These are phyloP conservation scores for Cenchrus fungigraminus DNA, from an alignment of 176 grass and related monocot species.

Conservation along the genomic window DNA sequence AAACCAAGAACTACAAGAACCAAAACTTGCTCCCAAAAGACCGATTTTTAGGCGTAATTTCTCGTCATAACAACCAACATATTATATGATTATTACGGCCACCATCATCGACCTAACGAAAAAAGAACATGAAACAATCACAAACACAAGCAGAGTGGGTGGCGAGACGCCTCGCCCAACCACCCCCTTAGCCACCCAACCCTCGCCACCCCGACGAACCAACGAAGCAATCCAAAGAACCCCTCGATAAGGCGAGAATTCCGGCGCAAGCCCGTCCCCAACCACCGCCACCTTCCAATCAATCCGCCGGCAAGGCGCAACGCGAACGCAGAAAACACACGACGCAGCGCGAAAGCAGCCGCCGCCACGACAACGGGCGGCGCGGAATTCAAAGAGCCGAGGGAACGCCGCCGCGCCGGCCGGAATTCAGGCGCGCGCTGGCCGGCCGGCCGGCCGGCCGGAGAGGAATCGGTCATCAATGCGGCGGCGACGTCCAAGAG, in stretches of 20 bases:
- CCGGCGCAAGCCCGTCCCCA: constrained; percentile 30
- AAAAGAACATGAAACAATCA: constrained; percentile 12
- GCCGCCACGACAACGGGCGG: neutral
- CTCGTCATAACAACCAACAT: neutral
- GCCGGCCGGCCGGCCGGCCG: neutral
- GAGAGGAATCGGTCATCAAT: constrained; percentile 20
- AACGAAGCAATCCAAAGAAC: constrained; percentile 31
- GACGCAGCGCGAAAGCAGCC: neutral
- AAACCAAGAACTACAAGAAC: constrained; percentile 15
- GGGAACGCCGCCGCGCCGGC: neutral
- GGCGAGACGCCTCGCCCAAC: constrained; percentile 31
- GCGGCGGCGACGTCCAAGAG: constrained; percentile 33
- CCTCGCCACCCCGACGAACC: constrained; percentile 2
- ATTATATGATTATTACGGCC: constrained; percentile 18
- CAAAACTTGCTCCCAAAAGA: neutral
- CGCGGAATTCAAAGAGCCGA: constrained; percentile 16
- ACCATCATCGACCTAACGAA: neutral
- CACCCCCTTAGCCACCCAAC: constrained; percentile 26
- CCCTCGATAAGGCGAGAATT: constrained; percentile 29
- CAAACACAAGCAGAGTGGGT: constrained; percentile 28
- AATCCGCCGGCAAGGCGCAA: constrained; percentile 15
- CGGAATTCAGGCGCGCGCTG: constrained; percentile 18
- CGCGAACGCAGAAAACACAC: constrained; percentile 15
- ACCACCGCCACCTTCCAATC: constrained; percentile 69
- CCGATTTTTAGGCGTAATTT: constrained; percentile 3